Evolutionary conservation across 2,329 filamentous ascomycete species (phyloP).

Genomic region (Stagonosporopsis chrysanthemi): DNA sequence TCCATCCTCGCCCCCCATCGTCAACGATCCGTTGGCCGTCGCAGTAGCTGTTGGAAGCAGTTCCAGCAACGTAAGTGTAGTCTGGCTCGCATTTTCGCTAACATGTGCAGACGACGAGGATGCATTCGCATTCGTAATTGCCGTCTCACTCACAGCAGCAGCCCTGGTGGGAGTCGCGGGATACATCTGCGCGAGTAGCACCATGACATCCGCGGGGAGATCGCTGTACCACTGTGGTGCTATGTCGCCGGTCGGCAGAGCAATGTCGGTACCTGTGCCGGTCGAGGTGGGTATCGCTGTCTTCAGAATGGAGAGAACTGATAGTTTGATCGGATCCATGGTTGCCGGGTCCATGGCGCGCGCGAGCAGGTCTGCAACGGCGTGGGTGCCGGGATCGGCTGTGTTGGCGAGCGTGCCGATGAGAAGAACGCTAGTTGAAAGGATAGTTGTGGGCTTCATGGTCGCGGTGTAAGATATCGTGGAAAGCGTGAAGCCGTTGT

Average conservation of each 20-base stretch:
- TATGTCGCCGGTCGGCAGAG: slow-evolving; percentile 6
- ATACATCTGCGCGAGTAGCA: slow-evolving; percentile 19
- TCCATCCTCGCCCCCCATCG: background rate
- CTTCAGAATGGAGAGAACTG: slow-evolving; percentile 19
- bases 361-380: slow-evolving; percentile 3
- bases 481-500: background rate
- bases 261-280: slow-evolving; percentile 3
- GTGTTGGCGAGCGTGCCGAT: background rate
- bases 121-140: background rate
- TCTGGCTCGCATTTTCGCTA: background rate
- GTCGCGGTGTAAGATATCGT: slow-evolving; percentile 1
- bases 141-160: background rate
- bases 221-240: slow-evolving; percentile 19
- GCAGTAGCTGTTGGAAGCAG: background rate
- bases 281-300: slow-evolving; percentile 16
- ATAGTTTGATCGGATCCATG: slow-evolving; percentile 18
- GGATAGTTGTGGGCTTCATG: slow-evolving; percentile 11
- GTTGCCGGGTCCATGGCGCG: slow-evolving; percentile 13
- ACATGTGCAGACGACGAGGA: background rate
- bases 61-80: slow-evolving; percentile 1
- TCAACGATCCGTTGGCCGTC: background rate
- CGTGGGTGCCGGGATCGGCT: slow-evolving; percentile 1
- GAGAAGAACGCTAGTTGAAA: background rate
- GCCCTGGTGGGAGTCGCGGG: slow-evolving; percentile 1
- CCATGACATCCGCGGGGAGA: slow-evolving; percentile 16